Evolutionary conservation across 148 eudicot genomes (phyloP).

Genomic region (Silene latifolia): DNA sequence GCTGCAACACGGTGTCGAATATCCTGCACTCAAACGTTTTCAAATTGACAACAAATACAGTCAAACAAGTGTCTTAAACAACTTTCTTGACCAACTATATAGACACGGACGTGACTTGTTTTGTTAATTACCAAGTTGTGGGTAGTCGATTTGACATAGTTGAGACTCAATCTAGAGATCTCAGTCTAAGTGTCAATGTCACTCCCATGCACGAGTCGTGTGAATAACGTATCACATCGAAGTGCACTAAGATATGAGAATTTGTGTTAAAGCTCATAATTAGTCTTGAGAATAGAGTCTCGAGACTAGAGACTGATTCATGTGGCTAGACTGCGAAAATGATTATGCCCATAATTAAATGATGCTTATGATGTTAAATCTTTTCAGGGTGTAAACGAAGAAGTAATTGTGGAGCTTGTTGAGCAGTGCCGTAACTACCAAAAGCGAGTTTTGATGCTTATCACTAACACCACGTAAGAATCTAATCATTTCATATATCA

Average conservation of each 20-base stretch:
- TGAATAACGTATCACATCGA: too few relatives aligned
- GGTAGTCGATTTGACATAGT: too few relatives aligned
- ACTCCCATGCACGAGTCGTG: not conserved
- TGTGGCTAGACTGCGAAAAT: not conserved
- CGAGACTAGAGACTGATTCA: not conserved
- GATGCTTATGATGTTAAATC: not conserved
- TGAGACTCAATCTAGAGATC: not conserved
- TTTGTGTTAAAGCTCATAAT: not conserved
- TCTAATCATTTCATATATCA: not conserved
- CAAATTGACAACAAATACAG: not conserved
- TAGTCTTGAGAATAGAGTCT: not conserved
- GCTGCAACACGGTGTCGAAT: not conserved
- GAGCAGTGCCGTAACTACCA: slow-evolving; percentile 91
- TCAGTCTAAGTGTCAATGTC: not conserved
- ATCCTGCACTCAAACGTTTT: not conserved
- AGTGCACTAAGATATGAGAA: not conserved
- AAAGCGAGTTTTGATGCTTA: slow-evolving; percentile 79
- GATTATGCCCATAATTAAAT: not conserved
- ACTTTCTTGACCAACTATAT: not conserved
- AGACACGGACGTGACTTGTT: not conserved
- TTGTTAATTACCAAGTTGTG: too few relatives aligned
- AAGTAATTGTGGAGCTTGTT: slow-evolving; percentile 84
- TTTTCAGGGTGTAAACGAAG: slow-evolving; percentile 68
- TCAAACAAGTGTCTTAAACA: not conserved
- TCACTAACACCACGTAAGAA: slow-evolving; percentile 69